Evolutionary conservation across 495 filamentous ascomycete species (phyloP).

Genomic region (Neurospora tetraspora): DNA sequence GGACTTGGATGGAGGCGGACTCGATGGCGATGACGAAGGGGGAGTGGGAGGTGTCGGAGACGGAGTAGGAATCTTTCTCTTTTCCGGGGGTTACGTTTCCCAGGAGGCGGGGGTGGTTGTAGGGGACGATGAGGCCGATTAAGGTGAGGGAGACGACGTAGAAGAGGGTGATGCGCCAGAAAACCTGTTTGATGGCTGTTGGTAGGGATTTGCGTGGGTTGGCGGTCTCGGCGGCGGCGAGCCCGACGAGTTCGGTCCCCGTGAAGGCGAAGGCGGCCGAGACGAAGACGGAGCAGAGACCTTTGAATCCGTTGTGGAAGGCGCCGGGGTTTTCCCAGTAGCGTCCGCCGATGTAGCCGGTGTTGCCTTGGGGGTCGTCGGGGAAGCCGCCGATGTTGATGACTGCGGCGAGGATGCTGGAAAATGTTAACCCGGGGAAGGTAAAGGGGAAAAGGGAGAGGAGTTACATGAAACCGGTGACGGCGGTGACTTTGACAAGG

Average conservation of each 20-base stretch:
- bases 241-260: conserved; percentile 87
- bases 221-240: conserved; percentile 78
- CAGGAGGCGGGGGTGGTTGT: conserved; percentile 51
- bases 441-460: no score
- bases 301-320: conserved; percentile 89
- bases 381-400: conserved; percentile 73
- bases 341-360: conserved; percentile 69
- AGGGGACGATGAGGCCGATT: conserved; percentile 67
- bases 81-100: conserved; percentile 13
- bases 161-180: conserved; percentile 89
- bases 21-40: conserved; percentile 86
- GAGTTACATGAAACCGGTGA: conserved; percentile 89
- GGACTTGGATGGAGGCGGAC: conserved; percentile 62
- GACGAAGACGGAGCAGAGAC: conserved; percentile 86
- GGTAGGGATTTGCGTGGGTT: conserved; percentile 83
- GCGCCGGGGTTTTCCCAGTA: conserved; percentile 83
- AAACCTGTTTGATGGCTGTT: conserved; percentile 84
- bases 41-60: conserved; percentile 61
- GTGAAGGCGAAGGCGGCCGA: conserved; percentile 88
- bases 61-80: conserved; percentile 12
- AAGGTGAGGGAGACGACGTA: conserved; percentile 68
- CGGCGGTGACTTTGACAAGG: conserved; percentile 73
- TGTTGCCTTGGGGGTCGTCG: conserved; percentile 22
- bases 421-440: no score
- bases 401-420: conserved; percentile 70